A percentile compares a stretch with the other conserved stretches of the same genome.
These are phyloP conservation scores for Asterochloris sp. DNA, from an alignment of 139 green algal genomes.

Conservation along the genomic window DNA sequence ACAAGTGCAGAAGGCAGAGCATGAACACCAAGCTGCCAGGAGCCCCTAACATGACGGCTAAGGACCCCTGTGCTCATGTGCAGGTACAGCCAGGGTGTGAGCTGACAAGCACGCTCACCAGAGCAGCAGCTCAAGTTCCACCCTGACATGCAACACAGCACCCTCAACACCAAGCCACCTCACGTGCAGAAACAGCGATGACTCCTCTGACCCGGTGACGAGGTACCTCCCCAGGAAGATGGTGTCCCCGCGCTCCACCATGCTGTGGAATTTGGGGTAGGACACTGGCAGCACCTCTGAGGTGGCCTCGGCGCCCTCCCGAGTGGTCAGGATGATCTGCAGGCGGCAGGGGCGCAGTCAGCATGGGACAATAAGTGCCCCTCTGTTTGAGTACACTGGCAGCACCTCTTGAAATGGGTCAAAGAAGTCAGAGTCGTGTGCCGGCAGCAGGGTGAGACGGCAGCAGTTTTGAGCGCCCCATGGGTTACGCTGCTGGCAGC, in stretches of 20 bases:
- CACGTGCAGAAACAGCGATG: slow-evolving; percentile 79
- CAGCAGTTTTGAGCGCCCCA: no score
- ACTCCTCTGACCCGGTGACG: slow-evolving; percentile 78
- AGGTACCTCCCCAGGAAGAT: slow-evolving; percentile 92
- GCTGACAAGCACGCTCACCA: not conserved
- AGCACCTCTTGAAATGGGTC: no score
- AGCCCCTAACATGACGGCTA: not conserved
- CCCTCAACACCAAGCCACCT: not conserved
- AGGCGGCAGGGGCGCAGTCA: not conserved
- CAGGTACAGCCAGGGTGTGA: not conserved
- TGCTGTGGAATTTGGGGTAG: slow-evolving; percentile 71
- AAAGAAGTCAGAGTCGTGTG: no score
- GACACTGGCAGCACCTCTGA: slow-evolving; percentile 68
- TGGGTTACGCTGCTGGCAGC: no score
- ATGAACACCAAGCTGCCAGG: not conserved
- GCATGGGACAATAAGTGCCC: not conserved
- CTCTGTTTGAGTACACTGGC: no score
- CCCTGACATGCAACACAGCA: no score
- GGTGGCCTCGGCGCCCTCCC: slow-evolving; percentile 33
- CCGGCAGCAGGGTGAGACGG: no score
- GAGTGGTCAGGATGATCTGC: slow-evolving; percentile 31
- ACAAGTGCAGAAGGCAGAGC: no score
- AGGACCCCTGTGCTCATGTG: no score
- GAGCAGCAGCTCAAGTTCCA: not conserved
- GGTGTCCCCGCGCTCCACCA: slow-evolving; percentile 68